Evolutionary conservation across 352 stramenopile genomes (phyloP).

Genomic region (Lagenidium sp.): DNA sequence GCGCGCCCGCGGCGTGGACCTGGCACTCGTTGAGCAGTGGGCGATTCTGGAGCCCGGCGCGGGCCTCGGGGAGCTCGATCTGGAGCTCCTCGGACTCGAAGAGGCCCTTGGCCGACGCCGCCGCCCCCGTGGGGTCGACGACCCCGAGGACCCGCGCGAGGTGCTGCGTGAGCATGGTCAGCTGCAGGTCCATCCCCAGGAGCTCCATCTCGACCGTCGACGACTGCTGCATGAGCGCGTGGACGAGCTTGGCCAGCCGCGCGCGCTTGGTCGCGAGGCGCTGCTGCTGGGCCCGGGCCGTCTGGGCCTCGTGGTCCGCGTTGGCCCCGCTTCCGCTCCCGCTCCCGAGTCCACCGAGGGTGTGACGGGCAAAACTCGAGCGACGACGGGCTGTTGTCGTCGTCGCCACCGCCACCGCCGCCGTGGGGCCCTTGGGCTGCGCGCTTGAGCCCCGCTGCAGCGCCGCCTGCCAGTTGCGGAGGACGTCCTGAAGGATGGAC

Average conservation of each 20-base stretch:
- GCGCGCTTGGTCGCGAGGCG: conserved; percentile 12
- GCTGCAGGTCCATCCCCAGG: conserved; percentile 28
- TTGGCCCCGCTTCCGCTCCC: too few relatives aligned
- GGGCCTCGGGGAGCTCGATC: conserved; percentile 18
- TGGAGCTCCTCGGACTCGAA: conserved; percentile 37
- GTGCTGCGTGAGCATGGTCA: conserved; percentile 35
- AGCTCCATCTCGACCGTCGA: conserved; percentile 43
- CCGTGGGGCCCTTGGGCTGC: neutral
- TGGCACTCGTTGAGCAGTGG: conserved; percentile 46
- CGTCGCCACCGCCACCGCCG: too few relatives aligned
- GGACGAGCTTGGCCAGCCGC: conserved; percentile 34
- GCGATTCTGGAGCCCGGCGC: conserved; percentile 28
- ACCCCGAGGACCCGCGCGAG: conserved; percentile 23
- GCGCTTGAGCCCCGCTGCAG: conserved; percentile 20
- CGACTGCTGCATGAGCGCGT: conserved; percentile 39
- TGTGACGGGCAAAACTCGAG: too few relatives aligned
- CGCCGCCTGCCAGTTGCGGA: conserved; percentile 29
- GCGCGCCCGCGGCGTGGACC: conserved; percentile 29
- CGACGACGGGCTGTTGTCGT: too few relatives aligned
- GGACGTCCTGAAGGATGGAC: conserved; percentile 38
- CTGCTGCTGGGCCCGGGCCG: conserved; percentile 3
- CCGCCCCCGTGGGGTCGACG: conserved; percentile 1
- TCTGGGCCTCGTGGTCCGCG: neutral
- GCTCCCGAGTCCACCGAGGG: too few relatives aligned
- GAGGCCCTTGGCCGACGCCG: neutral